A percentile compares a stretch with the other conserved stretches of the same genome.
These are phyloP conservation scores for Colletotrichum sp. DNA, from an alignment of 2,329 filamentous ascomycete species.

Conservation along the genomic window DNA sequence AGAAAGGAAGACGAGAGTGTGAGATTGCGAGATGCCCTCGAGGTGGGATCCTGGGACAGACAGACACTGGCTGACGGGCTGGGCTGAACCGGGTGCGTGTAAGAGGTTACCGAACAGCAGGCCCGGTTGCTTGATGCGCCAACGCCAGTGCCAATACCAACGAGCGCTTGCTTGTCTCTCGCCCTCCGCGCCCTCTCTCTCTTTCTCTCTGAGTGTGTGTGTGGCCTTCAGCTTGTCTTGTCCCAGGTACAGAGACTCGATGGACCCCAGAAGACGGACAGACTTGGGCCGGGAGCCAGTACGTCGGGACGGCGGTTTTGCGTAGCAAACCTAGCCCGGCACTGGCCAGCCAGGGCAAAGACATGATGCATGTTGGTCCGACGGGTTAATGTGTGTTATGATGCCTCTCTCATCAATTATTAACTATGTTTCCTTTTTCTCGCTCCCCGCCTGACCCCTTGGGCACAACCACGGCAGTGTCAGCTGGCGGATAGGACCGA, in stretches of 20 bases:
- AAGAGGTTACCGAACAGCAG: background rate
- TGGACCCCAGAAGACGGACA: constrained; percentile 1
- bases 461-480: background rate
- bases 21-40: background rate
- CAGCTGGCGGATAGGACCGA: constrained; percentile 1
- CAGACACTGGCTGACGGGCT: background rate
- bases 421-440: background rate
- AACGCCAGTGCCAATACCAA: background rate
- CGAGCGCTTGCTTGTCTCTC: background rate
- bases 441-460: background rate
- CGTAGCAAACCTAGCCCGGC: constrained; percentile 15
- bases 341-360: background rate
- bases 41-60: background rate
- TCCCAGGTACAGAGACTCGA: background rate
- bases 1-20: background rate
- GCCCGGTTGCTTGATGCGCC: background rate
- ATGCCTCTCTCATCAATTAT: background rate
- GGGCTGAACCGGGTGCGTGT: background rate
- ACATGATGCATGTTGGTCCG: constrained; percentile 13
- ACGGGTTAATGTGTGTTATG: background rate
- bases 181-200: background rate
- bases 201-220: background rate
- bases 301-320: constrained; percentile 17
- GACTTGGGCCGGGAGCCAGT: constrained; percentile 19
- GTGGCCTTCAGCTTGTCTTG: background rate